These are phyloP conservation scores for Cryphonectria japonica DNA, from an alignment of 2,329 filamentous ascomycete genomes.

Conservation along the genomic window DNA sequence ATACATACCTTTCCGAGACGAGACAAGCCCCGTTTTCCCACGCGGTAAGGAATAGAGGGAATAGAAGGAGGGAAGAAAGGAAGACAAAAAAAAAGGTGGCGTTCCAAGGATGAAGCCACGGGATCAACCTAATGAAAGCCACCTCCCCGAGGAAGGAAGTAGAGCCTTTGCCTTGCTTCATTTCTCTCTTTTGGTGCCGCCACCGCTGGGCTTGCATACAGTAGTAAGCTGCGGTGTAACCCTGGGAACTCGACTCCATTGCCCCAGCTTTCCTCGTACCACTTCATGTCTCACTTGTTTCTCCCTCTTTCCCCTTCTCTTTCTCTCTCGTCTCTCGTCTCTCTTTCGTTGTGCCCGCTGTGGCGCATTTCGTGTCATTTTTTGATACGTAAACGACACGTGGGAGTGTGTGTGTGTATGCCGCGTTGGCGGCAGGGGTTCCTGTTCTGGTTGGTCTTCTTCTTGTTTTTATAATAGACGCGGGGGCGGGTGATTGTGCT, in stretches of 20 bases:
- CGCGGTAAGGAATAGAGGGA: neutral
- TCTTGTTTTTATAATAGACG: neutral
- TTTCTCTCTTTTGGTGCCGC: too few species aligned
- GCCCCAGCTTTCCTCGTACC: neutral
- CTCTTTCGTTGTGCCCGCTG: neutral
- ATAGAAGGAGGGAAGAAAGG: neutral
- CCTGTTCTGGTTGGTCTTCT: neutral
- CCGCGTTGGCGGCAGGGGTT: neutral
- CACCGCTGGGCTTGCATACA: neutral
- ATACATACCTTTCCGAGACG: neutral
- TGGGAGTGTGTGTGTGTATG: neutral
- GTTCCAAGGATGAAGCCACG: neutral
- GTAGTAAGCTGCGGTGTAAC: constrained; percentile 5
- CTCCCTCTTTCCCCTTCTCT: neutral
- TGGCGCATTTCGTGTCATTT: neutral
- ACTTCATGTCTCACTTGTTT: neutral
- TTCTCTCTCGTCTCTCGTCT: too few species aligned
- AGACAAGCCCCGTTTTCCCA: neutral
- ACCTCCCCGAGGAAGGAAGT: neutral
- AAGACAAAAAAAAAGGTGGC: neutral
- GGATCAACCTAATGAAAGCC: neutral
- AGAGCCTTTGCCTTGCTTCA: neutral
- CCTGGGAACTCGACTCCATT: neutral
- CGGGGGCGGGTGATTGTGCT: neutral
- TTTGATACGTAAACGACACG: neutral